Base-by-base conservation (phyloP, 116 monocot species). In the Trichopus zeylanicus region DNA sequence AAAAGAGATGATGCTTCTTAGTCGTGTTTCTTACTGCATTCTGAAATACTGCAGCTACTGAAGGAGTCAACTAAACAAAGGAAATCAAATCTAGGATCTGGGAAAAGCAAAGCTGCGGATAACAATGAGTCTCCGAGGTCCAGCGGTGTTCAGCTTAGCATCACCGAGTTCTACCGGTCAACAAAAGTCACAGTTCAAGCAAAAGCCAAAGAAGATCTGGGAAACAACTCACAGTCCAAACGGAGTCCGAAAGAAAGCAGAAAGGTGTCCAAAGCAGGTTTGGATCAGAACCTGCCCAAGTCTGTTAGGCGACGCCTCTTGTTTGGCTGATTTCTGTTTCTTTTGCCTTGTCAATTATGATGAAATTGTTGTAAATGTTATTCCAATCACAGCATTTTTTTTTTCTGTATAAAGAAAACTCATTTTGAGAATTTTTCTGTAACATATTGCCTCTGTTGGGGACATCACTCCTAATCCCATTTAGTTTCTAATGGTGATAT, bases 81-180 rank as follows among this genome's bases (percentile, higher is more conserved):
- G 7, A 81, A 81, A 71, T 22, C 26, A 31, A 55, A 24, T 10
- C 33, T 25, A 49, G 69, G 53, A 16, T 55, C 65, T 15, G 18
- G 31, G 34, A 75, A 60, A 13, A 57, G 27, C 29, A 69, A 72
- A 67, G 63, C 6, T 3, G 59, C 21, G 3, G n/a, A 18, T 2
- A 56, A 39, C 12, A 59, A 67, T 18, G 51, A 38, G 3, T 33
- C 85, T 34, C 54, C 77, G 4, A 72, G 61, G 59, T 66, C 78
- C 42, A 62, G 52, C 53, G 63, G 67, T 7, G 51, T 67, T 21
- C 95, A 95, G 70, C 83, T 87, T 55, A 95, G 81, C 73, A 89
- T 95, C 59, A 86, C 86, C 3, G 76, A 84, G 57, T 95, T 95
- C 58, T 95, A 89, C 67, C 78, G 89, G 8, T 78, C 95, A 1